A percentile compares a stretch with the other conserved stretches of the same genome.
Conservation (phyloP, 768 basidiomycete species). For the Pholiota conissans region DNA sequence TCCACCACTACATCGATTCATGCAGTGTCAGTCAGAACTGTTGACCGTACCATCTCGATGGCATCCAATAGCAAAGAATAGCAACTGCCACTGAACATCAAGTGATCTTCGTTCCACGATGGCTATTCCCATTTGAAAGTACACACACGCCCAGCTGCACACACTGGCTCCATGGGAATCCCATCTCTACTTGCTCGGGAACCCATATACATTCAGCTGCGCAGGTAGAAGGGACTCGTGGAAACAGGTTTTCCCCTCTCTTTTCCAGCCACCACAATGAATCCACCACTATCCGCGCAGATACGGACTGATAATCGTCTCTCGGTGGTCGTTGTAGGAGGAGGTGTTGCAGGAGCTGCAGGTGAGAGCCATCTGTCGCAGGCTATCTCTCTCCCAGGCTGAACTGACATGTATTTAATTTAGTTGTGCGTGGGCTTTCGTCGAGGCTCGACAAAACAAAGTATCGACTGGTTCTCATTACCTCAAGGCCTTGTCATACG, state of each 20-base stretch:
- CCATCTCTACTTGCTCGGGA: background rate
- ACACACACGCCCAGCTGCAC: background rate
- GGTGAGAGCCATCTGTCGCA: constrained; percentile 2
- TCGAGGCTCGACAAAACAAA: constrained; percentile 44
- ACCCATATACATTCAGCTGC: background rate
- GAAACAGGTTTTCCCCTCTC: background rate
- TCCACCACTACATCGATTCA: background rate
- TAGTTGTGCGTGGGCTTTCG: constrained; percentile 47
- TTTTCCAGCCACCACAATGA: background rate
- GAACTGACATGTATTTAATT: background rate
- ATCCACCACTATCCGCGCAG: background rate
- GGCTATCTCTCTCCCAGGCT: background rate
- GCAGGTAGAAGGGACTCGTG: background rate
- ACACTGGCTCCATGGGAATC: background rate
- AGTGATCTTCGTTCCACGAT: background rate
- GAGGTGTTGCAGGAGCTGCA: constrained; percentile 21
- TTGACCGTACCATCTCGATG: too few species aligned
- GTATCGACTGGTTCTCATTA: constrained; percentile 56
- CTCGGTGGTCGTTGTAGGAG: constrained; percentile 20
- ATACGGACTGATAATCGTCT: background rate
- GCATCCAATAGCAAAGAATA: background rate
- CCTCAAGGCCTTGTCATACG: constrained; percentile 46
- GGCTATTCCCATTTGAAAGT: too few species aligned
- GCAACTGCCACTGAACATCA: background rate
- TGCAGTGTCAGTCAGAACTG: background rate